phyloP scores from a whole-genome alignment of 495 filamentous ascomycete species.

The Aspergillus panamensis region DNA sequence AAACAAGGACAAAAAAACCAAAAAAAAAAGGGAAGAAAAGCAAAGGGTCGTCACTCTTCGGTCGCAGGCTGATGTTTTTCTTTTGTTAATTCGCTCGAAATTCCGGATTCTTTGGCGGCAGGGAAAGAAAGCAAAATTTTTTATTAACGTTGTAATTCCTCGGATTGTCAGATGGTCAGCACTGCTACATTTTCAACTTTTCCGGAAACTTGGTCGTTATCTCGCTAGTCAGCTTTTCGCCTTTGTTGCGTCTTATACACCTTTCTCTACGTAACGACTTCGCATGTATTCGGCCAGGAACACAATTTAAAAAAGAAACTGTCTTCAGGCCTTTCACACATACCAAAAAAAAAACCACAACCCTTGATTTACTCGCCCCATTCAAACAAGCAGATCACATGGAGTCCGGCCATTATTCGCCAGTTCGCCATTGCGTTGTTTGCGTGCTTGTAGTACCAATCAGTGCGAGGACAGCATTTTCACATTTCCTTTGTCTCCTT shows the following conservation, averaged over 20 bases:
- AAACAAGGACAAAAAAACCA: slow-evolving; percentile 7
- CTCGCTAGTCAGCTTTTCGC: slow-evolving; percentile 42
- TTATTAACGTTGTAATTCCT: slow-evolving; percentile 50
- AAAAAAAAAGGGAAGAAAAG: slow-evolving; percentile 5
- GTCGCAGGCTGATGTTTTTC: slow-evolving; percentile 42
- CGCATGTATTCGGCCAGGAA: slow-evolving; percentile 44
- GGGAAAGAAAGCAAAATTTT: slow-evolving; percentile 39
- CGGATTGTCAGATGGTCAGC: slow-evolving; percentile 49
- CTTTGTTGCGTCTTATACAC: slow-evolving; percentile 39
- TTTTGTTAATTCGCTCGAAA: slow-evolving; percentile 42
- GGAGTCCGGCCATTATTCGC: slow-evolving; percentile 27
- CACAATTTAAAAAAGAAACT: slow-evolving; percentile 22
- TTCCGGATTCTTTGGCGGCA: slow-evolving; percentile 46
- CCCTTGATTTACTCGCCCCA: slow-evolving; percentile 5
- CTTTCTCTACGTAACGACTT: slow-evolving; percentile 46
- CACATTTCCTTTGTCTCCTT: background rate
- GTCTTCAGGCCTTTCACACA: slow-evolving; percentile 19
- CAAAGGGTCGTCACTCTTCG: slow-evolving; percentile 36
- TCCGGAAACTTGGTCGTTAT: slow-evolving; percentile 36
- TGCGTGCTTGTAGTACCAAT: slow-evolving; percentile 41
- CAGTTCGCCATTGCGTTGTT: slow-evolving; percentile 38
- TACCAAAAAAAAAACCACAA: slow-evolving; percentile 1
- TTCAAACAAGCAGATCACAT: slow-evolving; percentile 16
- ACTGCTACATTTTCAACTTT: slow-evolving; percentile 41
- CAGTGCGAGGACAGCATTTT: slow-evolving; percentile 15